Percentiles rank a stretch among this genome's conserved stretches.
These are phyloP conservation scores for Niebla homalea DNA, from an alignment of 495 filamentous ascomycete species.

Conservation along the genomic window DNA sequence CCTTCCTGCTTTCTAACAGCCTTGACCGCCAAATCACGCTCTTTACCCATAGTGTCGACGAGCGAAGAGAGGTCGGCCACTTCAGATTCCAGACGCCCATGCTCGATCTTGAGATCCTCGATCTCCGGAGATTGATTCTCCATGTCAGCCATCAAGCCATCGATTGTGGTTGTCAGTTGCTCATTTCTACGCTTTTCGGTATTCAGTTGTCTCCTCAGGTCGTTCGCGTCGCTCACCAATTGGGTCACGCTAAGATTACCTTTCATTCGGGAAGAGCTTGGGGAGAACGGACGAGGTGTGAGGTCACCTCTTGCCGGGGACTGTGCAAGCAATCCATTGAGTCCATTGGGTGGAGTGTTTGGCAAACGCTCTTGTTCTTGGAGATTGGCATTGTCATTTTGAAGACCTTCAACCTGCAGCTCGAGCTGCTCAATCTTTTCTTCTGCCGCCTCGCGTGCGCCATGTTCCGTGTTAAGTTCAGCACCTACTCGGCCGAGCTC, in stretches of 20 bases:
- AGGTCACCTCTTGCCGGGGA: slow-evolving; percentile 38
- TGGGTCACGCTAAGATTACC: slow-evolving; percentile 51
- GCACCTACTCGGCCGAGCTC: slow-evolving; percentile 67
- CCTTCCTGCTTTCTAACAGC: slow-evolving; percentile 60
- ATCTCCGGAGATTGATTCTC: slow-evolving; percentile 49
- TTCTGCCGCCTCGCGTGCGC: slow-evolving; percentile 57
- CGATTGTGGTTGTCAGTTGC: slow-evolving; percentile 57
- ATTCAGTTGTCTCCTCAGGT: slow-evolving; percentile 44
- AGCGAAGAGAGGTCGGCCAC: slow-evolving; percentile 69
- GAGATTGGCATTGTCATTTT: slow-evolving; percentile 35
- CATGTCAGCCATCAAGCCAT: slow-evolving; percentile 59
- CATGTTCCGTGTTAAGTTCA: slow-evolving; percentile 68
- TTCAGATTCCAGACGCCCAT: slow-evolving; percentile 44
- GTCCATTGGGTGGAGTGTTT: slow-evolving; percentile 30
- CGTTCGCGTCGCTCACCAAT: slow-evolving; percentile 51
- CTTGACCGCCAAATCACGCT: slow-evolving; percentile 43
- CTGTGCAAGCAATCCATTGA: slow-evolving; percentile 36
- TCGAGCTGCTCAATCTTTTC: slow-evolving; percentile 63
- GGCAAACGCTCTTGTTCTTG: slow-evolving; percentile 36
- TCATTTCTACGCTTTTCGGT: slow-evolving; percentile 56
- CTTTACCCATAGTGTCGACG: slow-evolving; percentile 40
- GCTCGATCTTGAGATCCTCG: slow-evolving; percentile 43
- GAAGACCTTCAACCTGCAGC: slow-evolving; percentile 52
- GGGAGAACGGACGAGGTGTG: slow-evolving; percentile 41
- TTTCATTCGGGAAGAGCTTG: slow-evolving; percentile 41